A percentile compares a stretch with the other conserved stretches of the same genome.
These are phyloP conservation scores for Oryza australiensis DNA, from an alignment of 176 grass and related monocot species.

Conservation along the genomic window DNA sequence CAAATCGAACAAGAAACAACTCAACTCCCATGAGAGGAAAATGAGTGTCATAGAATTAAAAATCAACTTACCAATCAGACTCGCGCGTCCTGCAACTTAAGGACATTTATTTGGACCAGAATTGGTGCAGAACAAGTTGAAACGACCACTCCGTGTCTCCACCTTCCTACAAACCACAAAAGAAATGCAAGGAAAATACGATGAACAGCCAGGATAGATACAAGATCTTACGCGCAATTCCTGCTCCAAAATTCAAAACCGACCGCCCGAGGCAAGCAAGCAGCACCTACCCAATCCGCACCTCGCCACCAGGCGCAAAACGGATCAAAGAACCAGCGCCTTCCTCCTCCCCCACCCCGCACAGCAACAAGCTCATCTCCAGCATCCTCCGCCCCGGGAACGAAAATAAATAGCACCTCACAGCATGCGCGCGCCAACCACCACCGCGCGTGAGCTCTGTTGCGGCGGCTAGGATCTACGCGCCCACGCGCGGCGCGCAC, in stretches of 20 bases:
- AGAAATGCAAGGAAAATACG: not conserved
- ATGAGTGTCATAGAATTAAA: not conserved
- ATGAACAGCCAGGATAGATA: not conserved
- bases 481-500: not conserved
- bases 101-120: not conserved
- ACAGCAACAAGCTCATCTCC: not conserved
- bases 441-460: not conserved
- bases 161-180: not conserved
- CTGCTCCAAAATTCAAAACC: not conserved
- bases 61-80: slow-evolving; percentile 6
- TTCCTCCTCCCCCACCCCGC: too few species aligned
- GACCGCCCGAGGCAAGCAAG: not conserved
- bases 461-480: not conserved
- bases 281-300: slow-evolving; percentile 7
- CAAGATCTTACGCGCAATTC: not conserved
- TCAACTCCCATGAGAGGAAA: not conserved
- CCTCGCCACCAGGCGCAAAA: not conserved
- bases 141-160: not conserved
- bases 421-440: not conserved
- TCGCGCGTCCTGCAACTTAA: not conserved
- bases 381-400: not conserved
- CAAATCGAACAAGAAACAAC: not conserved
- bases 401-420: slow-evolving; percentile 14
- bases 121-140: not conserved
- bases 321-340: not conserved